Conservation (phyloP, 345 rosid species). For the Kernera saxatilis region DNA sequence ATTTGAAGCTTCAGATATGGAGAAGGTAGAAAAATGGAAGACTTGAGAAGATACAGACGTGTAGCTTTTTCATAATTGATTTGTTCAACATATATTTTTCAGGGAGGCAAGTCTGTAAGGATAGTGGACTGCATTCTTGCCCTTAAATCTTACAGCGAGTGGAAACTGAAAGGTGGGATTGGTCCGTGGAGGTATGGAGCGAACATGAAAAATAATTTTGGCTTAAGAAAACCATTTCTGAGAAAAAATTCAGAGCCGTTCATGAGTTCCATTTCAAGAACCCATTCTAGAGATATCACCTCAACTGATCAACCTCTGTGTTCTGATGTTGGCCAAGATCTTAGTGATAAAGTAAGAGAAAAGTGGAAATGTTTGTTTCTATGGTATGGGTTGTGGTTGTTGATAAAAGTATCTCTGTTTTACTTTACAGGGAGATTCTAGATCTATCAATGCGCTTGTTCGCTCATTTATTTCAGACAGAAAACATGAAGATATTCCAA, state of each 20-base stretch:
- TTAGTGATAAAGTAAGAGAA: slow-evolving; percentile 55
- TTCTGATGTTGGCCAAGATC: slow-evolving; percentile 38
- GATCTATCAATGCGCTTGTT: slow-evolving; percentile 53
- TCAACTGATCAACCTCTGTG: slow-evolving; percentile 24
- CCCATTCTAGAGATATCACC: slow-evolving; percentile 32
- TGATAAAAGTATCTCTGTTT: background rate
- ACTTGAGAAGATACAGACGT: background rate
- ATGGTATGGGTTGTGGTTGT: background rate
- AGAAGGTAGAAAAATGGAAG: slow-evolving; percentile 41
- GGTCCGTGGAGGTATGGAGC: slow-evolving; percentile 67
- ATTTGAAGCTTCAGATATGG: slow-evolving; percentile 88
- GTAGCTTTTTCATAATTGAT: background rate
- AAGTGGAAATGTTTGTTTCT: slow-evolving; percentile 1
- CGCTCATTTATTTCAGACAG: slow-evolving; percentile 60
- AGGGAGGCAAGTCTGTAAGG: slow-evolving; percentile 82
- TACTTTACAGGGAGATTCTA: slow-evolving; percentile 44
- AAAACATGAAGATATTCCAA: slow-evolving; percentile 74
- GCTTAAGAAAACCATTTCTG: slow-evolving; percentile 44
- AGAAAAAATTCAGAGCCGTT: slow-evolving; percentile 67
- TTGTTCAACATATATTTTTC: slow-evolving; percentile 13
- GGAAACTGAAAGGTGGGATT: slow-evolving; percentile 69
- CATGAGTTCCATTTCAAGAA: slow-evolving; percentile 50
- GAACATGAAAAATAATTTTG: slow-evolving; percentile 38
- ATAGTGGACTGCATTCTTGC: slow-evolving; percentile 75
- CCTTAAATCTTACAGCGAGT: slow-evolving; percentile 67